Evolutionary conservation across 2,329 filamentous ascomycete species (phyloP), one percentile per base, ranked within the genome.

Genomic region (Verticillium dahliae): DNA sequence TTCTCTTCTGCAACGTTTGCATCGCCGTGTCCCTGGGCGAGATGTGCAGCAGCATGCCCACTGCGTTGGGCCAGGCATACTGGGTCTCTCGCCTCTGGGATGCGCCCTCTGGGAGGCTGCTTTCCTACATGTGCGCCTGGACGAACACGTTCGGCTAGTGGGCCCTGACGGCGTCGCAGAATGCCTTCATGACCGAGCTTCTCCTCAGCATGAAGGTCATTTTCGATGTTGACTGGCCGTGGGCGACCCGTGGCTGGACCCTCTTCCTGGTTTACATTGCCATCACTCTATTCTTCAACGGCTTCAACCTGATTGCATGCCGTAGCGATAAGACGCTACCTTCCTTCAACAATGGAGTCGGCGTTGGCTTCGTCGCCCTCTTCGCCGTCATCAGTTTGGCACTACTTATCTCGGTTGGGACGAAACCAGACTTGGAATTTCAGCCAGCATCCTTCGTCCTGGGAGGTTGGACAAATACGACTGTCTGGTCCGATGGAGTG

Each of bases 171-270:
- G 83, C 83, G 0, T 84, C 81, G 1, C 80, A 83, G 62, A 76
- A 81, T 31, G 82, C 81, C 13, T 85, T 86, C 67, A 85, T 85
- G 81, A 80, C 81, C 3, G 76, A 84, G 65, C 84, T 86, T 58
- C 73, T 85, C 61, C 72, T 86, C 6, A 78, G 80, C 27, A 81
- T 85, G 76, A 84, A 83, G 70, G 71, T 79, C 27, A 75, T 85
- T 70, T 85, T 83, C 65, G 72, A 79, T 34, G 74, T 75, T 0
- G 72, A 78, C 15, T 85, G 80, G 81, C 63, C 71, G 2, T 78
- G 76, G 0, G 72, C 70, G 5, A 70, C 72, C 9, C 68, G 71
- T 9, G 81, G 81, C 6, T 85, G 82, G 81, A 74, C 83, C 6
- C 72, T 81, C 61, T 84, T 86, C 64, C 70, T 86, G 33, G 75